phyloP scores from a whole-genome alignment of 805 yeast genomes.

The Candida nemodendra region DNA sequence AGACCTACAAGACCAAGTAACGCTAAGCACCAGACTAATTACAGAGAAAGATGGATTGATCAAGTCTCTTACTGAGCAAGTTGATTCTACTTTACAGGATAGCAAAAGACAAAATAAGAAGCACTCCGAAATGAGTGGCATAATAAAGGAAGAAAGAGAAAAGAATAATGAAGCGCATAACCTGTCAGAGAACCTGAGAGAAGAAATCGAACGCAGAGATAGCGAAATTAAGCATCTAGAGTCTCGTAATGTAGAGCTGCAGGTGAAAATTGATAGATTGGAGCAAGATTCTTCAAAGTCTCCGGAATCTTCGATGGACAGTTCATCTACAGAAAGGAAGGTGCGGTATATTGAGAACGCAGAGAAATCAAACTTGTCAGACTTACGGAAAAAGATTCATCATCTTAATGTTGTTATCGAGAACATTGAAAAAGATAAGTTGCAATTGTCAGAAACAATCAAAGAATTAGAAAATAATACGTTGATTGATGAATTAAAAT shows the following conservation, averaged over 20 bases:
- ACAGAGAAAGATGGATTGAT: not conserved
- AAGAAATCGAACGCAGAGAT: slow-evolving; percentile 11
- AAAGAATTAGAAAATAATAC: not conserved
- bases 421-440: not conserved
- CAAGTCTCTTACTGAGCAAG: slow-evolving; percentile 1
- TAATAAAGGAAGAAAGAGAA: slow-evolving; percentile 13
- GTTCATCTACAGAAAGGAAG: no score
- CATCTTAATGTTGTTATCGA: not conserved
- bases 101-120: slow-evolving; percentile 12
- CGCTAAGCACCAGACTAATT: not conserved
- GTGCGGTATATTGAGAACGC: no score
- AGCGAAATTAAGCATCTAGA: slow-evolving; percentile 14
- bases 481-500: slow-evolving; percentile 3
- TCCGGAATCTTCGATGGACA: no score
- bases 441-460: slow-evolving; percentile 1
- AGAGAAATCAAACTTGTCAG: no score
- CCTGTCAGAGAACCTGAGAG: slow-evolving; percentile 5
- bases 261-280: no score
- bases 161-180: slow-evolving; percentile 12
- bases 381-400: not conserved
- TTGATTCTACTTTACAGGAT: slow-evolving; percentile 1
- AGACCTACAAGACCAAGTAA: not conserved
- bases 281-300: no score
- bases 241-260: not conserved
- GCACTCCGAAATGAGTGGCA: slow-evolving; percentile 14